Conservation (phyloP, 176 grass and related monocot genomes). For the Zizania latifolia region DNA sequence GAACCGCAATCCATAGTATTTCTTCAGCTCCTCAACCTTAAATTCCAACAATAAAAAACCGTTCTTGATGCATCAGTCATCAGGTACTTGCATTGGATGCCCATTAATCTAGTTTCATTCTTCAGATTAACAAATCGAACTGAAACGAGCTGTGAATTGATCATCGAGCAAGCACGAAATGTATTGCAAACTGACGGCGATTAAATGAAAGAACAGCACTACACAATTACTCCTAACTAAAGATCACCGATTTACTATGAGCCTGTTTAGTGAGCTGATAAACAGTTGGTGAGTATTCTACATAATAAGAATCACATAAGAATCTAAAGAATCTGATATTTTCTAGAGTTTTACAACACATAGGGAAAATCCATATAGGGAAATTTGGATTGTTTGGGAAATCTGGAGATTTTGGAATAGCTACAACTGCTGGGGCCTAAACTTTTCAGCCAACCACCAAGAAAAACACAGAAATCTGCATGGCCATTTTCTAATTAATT, state of each 20-base stretch:
- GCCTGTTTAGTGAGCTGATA: too few relatives aligned
- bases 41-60: background rate
- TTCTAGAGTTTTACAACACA: too few relatives aligned
- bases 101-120: background rate
- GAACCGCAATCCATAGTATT: slow-evolving; percentile 50
- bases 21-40: slow-evolving; percentile 56
- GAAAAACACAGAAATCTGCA: slow-evolving; percentile 10
- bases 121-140: background rate
- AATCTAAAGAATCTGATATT: too few relatives aligned
- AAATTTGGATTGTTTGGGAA: too few relatives aligned
- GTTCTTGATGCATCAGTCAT: background rate
- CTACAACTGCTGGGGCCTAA: too few relatives aligned
- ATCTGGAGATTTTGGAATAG: too few relatives aligned
- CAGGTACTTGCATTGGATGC: background rate
- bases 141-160: background rate
- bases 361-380: too few relatives aligned
- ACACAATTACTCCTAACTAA: too few relatives aligned
- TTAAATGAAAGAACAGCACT: slow-evolving; percentile 8
- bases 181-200: background rate
- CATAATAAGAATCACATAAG: too few relatives aligned
- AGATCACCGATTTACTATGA: too few relatives aligned
- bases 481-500: background rate
- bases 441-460: slow-evolving; percentile 23
- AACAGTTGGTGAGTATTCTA: too few relatives aligned
- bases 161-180: background rate